phyloP scores from a whole-genome alignment of 345 rosid genomes.

The Eucalyptus globulus region DNA sequence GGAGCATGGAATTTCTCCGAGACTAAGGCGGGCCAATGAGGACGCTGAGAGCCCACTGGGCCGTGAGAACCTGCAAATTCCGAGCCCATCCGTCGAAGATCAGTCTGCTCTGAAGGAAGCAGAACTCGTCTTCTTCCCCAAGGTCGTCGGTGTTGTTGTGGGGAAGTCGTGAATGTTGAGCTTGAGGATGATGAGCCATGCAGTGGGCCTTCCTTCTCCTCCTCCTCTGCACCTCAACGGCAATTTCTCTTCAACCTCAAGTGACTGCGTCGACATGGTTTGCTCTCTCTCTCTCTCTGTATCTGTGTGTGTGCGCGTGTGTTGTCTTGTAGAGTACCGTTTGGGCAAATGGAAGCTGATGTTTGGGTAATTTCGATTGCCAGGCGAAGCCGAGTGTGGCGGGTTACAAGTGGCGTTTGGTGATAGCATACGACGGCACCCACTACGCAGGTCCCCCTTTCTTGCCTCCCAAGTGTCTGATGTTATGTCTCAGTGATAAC shows the following conservation, averaged over 20 bases:
- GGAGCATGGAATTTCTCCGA: background rate
- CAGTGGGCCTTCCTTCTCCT: slow-evolving; percentile 8
- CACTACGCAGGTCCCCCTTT: slow-evolving; percentile 41
- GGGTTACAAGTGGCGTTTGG: slow-evolving; percentile 69
- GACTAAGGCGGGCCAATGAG: background rate
- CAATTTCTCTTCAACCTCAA: background rate
- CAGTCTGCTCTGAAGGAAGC: background rate
- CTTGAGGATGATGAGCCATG: slow-evolving; percentile 28
- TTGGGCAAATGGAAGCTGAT: background rate
- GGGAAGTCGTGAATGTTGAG: background rate
- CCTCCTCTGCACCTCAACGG: slow-evolving; percentile 7
- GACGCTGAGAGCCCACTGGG: background rate
- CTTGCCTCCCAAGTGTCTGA: background rate
- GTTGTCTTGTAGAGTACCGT: background rate
- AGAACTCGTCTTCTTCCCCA: background rate
- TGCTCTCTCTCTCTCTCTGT: background rate
- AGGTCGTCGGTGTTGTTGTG: background rate
- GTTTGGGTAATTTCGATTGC: background rate
- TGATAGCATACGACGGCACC: slow-evolving; percentile 79
- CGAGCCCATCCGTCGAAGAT: background rate
- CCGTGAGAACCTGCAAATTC: background rate
- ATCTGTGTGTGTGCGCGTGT: background rate
- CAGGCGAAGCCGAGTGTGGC: slow-evolving; percentile 6
- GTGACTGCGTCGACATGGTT: slow-evolving; percentile 1
- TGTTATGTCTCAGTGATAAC: background rate